phyloP scores from a whole-genome alignment of 371 early-diverging fungal species.

The Conidiobolus coronatus region DNA sequence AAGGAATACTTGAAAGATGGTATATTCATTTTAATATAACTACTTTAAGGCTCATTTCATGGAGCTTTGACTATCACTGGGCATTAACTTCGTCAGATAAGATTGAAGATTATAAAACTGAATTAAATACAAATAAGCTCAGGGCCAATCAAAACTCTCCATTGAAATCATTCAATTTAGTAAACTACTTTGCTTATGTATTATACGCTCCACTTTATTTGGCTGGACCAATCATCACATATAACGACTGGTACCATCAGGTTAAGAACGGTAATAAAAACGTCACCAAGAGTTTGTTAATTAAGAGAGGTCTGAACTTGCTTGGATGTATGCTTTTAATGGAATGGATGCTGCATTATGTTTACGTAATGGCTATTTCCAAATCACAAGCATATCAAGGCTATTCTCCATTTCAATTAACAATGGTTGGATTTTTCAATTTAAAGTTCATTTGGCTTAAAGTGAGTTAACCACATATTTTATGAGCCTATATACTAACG shows the following conservation, averaged over 20 bases:
- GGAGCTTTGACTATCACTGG: conserved; percentile 79
- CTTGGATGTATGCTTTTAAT: conserved; percentile 29
- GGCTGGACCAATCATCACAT: conserved; percentile 89
- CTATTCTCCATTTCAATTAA: conserved; percentile 44
- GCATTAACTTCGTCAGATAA: conserved; percentile 9
- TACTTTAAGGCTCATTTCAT: conserved; percentile 73
- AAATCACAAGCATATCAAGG: conserved; percentile 54
- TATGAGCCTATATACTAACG: too few relatives aligned
- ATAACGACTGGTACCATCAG: conserved; percentile 73
- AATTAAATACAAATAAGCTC: conserved; percentile 16
- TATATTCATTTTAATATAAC: conserved; percentile 72
- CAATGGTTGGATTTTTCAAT: conserved; percentile 62
- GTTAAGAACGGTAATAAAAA: conserved; percentile 22
- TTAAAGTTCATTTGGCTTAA: conserved; percentile 80
- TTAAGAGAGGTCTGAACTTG: conserved; percentile 23
- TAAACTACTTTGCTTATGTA: conserved; percentile 52
- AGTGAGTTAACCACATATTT: conserved; percentile 13
- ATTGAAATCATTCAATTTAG: conserved; percentile 31
- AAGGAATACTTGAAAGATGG: conserved; percentile 56
- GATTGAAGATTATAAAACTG: conserved; percentile 2
- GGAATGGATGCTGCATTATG: conserved; percentile 58
- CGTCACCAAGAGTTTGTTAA: conserved; percentile 13
- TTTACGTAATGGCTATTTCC: conserved; percentile 70
- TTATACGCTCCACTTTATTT: conserved; percentile 77
- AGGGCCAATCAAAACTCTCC: conserved; percentile 30